Conservation (phyloP, 2,329 filamentous ascomycete genomes). For the Neobulgaria alba region DNA sequence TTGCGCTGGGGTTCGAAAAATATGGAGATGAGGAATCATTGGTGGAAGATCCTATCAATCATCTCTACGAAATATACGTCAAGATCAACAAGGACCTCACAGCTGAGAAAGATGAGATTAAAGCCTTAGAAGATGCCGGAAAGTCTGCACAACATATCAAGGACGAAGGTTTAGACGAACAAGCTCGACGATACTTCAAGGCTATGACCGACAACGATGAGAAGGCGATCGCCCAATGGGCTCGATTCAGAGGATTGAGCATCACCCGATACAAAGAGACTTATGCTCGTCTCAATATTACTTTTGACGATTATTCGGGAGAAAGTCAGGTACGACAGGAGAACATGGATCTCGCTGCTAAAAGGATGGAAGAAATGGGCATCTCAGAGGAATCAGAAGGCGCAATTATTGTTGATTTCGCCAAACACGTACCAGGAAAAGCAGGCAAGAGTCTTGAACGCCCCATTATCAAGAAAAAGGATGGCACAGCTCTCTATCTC, state of each 20-base stretch:
- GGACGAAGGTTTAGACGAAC: conserved; percentile 58
- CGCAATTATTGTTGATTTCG: conserved; percentile 64
- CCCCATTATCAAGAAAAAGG: conserved; percentile 62
- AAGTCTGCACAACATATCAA: conserved; percentile 36
- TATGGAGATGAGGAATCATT: conserved; percentile 69
- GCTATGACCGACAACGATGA: conserved; percentile 61
- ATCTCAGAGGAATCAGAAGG: conserved; percentile 64
- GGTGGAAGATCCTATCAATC: conserved; percentile 66
- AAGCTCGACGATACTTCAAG: conserved; percentile 65
- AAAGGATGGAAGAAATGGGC: conserved; percentile 53
- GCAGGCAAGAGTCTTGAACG: conserved; percentile 61
- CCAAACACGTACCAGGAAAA: conserved; percentile 57
- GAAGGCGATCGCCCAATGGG: conserved; percentile 53
- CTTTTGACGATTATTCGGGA: conserved; percentile 63
- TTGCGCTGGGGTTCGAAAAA: conserved; percentile 66
- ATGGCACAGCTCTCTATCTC: conserved; percentile 69
- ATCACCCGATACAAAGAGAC: conserved; percentile 59
- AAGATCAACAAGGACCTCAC: conserved; percentile 57
- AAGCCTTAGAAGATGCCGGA: conserved; percentile 32
- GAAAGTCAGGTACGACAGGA: conserved; percentile 64
- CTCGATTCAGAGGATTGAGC: conserved; percentile 56
- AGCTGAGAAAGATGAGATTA: conserved; percentile 58
- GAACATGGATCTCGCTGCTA: conserved; percentile 55
- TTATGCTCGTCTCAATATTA: conserved; percentile 62
- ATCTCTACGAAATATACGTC: conserved; percentile 76